These are phyloP conservation scores for Inonotus hispidus DNA, from an alignment of 1,284 basidiomycete genomes.

Conservation along the genomic window DNA sequence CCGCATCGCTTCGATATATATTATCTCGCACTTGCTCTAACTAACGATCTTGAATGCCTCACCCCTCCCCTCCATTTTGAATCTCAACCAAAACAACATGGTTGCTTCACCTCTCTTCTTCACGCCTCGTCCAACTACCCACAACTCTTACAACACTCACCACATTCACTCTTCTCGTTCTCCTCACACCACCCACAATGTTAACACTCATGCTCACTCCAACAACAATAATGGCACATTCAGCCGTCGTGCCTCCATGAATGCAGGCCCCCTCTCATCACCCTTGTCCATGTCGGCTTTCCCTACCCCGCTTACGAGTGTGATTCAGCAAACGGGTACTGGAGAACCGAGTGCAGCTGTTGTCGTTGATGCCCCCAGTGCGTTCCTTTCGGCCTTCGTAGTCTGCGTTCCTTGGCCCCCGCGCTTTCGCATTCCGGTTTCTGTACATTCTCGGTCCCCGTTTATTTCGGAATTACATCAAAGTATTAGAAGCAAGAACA, in stretches of 20 bases:
- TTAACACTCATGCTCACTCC: too few relatives aligned
- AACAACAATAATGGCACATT: too few relatives aligned
- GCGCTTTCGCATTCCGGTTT: too few relatives aligned
- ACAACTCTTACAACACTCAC: too few relatives aligned
- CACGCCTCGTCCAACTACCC: too few relatives aligned
- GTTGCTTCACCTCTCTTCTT: background rate
- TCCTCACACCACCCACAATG: too few relatives aligned
- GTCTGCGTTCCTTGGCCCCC: too few relatives aligned
- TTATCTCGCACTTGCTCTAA: background rate
- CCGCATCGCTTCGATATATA: background rate
- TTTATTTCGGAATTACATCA: too few relatives aligned
- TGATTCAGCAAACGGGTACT: background rate
- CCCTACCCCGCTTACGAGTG: background rate
- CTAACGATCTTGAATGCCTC: background rate
- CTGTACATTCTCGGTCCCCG: too few relatives aligned
- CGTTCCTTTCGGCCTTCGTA: constrained; percentile 4
- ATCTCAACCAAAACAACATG: background rate
- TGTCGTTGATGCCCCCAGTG: constrained; percentile 21
- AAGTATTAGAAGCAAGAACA: too few relatives aligned
- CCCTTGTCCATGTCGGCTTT: background rate
- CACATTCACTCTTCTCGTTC: too few relatives aligned
- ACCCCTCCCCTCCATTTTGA: background rate
- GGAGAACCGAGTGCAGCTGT: background rate
- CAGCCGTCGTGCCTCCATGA: constrained; percentile 7
- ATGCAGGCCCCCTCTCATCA: background rate